Evolutionary conservation across 768 basidiomycete species (phyloP).

Genomic region (Cystofilobasidium capitatum): DNA sequence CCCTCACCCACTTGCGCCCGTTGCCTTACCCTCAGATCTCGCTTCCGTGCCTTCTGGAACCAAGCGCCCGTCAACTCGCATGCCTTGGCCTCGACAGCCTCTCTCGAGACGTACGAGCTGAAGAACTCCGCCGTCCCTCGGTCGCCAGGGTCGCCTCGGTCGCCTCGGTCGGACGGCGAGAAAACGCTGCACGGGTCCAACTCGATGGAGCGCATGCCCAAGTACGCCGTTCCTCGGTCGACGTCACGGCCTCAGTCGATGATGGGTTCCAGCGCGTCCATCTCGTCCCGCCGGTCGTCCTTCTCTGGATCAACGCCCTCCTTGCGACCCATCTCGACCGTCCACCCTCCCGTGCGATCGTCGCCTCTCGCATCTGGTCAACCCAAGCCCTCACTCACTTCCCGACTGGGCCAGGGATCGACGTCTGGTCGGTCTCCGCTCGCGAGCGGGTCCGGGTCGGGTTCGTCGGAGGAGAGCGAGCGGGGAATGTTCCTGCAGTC

Average conservation of each 20-base stretch:
- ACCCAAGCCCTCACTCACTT: neutral
- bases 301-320: too few relatives aligned
- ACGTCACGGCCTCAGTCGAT: neutral
- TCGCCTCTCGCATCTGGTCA: neutral
- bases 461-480: neutral
- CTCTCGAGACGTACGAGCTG: neutral
- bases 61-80: neutral
- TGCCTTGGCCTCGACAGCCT: neutral
- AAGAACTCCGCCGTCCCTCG: too few relatives aligned
- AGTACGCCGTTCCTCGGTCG: neutral
- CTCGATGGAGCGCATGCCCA: neutral
- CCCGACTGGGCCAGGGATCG: neutral
- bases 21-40: too few relatives aligned
- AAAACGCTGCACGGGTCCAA: neutral
- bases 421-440: neutral
- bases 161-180: neutral
- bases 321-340: neutral
- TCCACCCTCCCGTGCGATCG: neutral
- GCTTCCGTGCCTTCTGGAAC: constrained; percentile 1
- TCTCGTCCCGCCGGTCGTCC: neutral
- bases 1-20: too few relatives aligned
- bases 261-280: neutral
- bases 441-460: neutral
- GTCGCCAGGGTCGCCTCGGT: neutral
- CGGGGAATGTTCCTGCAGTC: neutral